phyloP scores from a whole-genome alignment of 2,329 filamentous ascomycete species.

The Grosmannia serpens region DNA sequence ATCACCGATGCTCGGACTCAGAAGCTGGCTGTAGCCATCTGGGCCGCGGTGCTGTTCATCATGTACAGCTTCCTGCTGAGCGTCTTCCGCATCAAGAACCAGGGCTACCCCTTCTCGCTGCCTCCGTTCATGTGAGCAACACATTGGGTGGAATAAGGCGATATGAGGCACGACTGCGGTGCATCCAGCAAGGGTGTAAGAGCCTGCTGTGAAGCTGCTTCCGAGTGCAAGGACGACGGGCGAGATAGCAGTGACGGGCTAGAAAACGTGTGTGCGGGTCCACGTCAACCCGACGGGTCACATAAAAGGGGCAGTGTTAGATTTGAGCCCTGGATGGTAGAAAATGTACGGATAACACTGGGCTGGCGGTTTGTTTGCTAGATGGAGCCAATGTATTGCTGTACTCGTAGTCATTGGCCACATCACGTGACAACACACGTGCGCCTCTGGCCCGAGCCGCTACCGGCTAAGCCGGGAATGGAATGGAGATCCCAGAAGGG shows the following conservation, averaged over 20 bases:
- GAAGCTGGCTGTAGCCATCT: constrained; percentile 69
- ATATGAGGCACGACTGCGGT: neutral
- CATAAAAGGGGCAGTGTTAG: neutral
- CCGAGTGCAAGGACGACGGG: neutral
- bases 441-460: neutral
- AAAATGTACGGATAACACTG: neutral
- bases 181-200: neutral
- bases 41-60: constrained; percentile 64
- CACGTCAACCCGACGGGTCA: neutral
- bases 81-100: constrained; percentile 89
- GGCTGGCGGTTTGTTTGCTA: neutral
- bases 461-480: neutral
- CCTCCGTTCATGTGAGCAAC: constrained; percentile 63
- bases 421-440: neutral
- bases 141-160: neutral
- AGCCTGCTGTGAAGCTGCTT: neutral
- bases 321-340: neutral
- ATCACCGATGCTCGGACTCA: constrained; percentile 68
- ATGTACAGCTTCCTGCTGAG: constrained; percentile 93
- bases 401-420: no score
- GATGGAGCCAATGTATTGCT: neutral
- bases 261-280: neutral
- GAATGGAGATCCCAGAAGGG: neutral
- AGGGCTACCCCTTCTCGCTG: constrained; percentile 85
- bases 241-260: neutral